phyloP scores from a whole-genome alignment of 2,329 filamentous ascomycete genomes.

The Paradendryphiella salina region DNA sequence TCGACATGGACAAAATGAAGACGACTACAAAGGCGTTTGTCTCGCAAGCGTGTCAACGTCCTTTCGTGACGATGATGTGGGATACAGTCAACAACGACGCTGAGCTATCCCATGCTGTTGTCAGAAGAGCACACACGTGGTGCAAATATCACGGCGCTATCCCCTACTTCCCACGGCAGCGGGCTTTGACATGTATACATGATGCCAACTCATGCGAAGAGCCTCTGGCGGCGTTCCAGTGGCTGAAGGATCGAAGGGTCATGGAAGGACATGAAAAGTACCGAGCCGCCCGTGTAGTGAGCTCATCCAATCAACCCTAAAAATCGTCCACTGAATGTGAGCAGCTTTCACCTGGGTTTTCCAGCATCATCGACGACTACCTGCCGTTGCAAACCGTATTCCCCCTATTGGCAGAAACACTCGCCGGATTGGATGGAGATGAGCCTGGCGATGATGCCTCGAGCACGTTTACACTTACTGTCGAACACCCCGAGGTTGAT shows the following conservation, averaged over 20 bases:
- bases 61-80: conserved; percentile 47
- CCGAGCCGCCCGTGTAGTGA: conserved; percentile 35
- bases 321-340: neutral
- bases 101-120: conserved; percentile 42
- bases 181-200: conserved; percentile 31
- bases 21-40: conserved; percentile 45
- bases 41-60: conserved; percentile 42
- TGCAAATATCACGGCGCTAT: conserved; percentile 45
- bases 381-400: conserved; percentile 36
- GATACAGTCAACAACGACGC: conserved; percentile 43
- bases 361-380: conserved; percentile 40
- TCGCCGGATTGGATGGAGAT: conserved; percentile 33
- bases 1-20: conserved; percentile 48
- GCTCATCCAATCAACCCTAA: neutral
- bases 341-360: conserved; percentile 37
- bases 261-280: conserved; percentile 45
- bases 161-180: conserved; percentile 32
- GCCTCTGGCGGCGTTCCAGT: conserved; percentile 45
- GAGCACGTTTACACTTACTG: conserved; percentile 37
- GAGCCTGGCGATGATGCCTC: conserved; percentile 29
- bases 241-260: conserved; percentile 44
- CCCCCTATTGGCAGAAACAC: conserved; percentile 28
- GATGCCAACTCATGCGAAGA: conserved; percentile 34
- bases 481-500: conserved; percentile 41
- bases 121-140: conserved; percentile 44